Evolutionary conservation across 257 asterid species (phyloP).

Genomic region (Gentiana dahurica): DNA sequence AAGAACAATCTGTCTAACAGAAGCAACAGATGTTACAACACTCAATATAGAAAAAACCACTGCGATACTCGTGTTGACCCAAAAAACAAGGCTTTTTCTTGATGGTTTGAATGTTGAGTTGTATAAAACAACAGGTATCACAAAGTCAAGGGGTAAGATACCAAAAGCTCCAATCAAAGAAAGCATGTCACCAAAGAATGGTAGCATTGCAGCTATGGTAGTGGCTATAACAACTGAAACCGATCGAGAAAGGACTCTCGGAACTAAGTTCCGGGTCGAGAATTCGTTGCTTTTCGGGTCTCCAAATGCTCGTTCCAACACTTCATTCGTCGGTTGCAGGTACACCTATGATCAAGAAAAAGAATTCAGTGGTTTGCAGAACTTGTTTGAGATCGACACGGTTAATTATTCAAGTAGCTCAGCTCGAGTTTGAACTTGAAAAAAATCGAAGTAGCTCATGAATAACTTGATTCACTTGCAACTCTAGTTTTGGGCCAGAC

Average conservation of each 20-base stretch:
- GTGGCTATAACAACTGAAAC: constrained; percentile 37
- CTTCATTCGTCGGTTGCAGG: constrained; percentile 53
- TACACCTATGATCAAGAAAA: constrained; percentile 27
- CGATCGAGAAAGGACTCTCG: constrained; percentile 43
- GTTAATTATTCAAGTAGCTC: too few relatives aligned
- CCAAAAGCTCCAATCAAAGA: constrained; percentile 65
- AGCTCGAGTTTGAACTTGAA: too few relatives aligned
- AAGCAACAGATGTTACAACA: constrained; percentile 42
- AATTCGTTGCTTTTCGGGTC: constrained; percentile 36
- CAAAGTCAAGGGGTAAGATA: constrained; percentile 54
- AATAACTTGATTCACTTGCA: too few relatives aligned
- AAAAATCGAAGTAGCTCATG: too few relatives aligned
- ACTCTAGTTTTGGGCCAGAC: too few relatives aligned
- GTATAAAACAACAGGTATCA: constrained; percentile 58
- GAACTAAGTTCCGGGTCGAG: constrained; percentile 32
- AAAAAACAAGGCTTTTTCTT: constrained; percentile 18
- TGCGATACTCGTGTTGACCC: constrained; percentile 43
- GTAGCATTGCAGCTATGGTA: constrained; percentile 62
- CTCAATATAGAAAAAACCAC: constrained; percentile 31
- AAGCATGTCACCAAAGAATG: constrained; percentile 72
- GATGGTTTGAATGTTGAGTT: constrained; percentile 50
- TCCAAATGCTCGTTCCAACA: constrained; percentile 40
- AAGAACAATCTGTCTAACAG: constrained; percentile 45
- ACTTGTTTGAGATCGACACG: not conserved
- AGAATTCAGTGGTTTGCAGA: not conserved